Evolutionary conservation across 2,329 filamentous ascomycete species (phyloP).

Genomic region (Ophiocordyceps camponoti-rufipedis): DNA sequence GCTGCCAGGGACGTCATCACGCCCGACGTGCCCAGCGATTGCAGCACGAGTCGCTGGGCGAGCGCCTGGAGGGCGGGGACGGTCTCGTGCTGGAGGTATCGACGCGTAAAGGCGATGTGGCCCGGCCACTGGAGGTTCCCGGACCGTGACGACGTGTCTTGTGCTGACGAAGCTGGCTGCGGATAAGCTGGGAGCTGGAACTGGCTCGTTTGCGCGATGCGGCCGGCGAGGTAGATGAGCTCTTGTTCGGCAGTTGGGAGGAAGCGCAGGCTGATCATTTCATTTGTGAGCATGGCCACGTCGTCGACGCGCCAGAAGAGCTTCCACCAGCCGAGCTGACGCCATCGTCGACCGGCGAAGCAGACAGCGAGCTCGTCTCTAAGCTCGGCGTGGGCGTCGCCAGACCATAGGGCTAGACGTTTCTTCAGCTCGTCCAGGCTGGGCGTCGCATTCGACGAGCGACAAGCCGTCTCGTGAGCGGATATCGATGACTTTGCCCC

Average conservation of each 20-base stretch:
- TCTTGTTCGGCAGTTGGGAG: conserved; percentile 61
- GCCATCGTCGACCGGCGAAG: conserved; percentile 61
- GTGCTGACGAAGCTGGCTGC: conserved; percentile 14
- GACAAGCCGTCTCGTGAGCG: conserved; percentile 21
- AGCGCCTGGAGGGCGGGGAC: conserved; percentile 54
- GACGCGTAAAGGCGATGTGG: conserved; percentile 55
- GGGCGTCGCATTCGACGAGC: conserved; percentile 10
- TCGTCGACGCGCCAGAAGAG: conserved; percentile 91
- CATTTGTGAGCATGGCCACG: conserved; percentile 63
- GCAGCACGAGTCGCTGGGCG: conserved; percentile 56
- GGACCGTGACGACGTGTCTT: conserved; percentile 3
- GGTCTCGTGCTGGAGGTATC: conserved; percentile 44
- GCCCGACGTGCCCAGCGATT: conserved; percentile 56
- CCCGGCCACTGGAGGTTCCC: conserved; percentile 44
- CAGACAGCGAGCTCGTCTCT: conserved; percentile 62
- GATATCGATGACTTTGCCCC: conserved; percentile 32
- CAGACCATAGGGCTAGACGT: conserved; percentile 54
- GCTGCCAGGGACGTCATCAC: conserved; percentile 35
- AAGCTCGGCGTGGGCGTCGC: conserved; percentile 66
- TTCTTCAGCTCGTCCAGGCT: conserved; percentile 26
- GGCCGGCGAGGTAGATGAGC: conserved; percentile 67
- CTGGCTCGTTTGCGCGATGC: conserved; percentile 35
- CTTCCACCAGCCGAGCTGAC: conserved; percentile 79
- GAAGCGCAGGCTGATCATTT: conserved; percentile 62
- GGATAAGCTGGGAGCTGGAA: conserved; percentile 11